Conservation (phyloP, 768 basidiomycete species). For the Boletus rubescentipes region DNA sequence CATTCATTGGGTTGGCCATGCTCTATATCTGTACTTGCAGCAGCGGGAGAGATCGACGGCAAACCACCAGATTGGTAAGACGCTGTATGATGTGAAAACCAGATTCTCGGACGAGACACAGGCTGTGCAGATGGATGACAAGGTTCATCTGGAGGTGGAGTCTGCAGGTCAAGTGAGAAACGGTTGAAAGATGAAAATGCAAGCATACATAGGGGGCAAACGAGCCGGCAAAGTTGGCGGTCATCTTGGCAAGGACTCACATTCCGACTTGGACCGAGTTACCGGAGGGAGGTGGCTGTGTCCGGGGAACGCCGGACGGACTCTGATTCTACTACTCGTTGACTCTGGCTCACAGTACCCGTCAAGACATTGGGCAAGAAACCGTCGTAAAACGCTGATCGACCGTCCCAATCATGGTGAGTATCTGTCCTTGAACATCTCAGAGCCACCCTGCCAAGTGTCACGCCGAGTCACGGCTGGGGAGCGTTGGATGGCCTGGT, state of each 20-base stretch:
- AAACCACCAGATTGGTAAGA: slow-evolving; percentile 75
- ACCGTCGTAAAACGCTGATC: slow-evolving; percentile 18
- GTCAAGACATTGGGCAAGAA: slow-evolving; percentile 31
- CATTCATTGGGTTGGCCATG: slow-evolving; percentile 53
- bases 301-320: slow-evolving; percentile 47
- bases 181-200: not conserved
- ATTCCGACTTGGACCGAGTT: not conserved
- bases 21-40: slow-evolving; percentile 38
- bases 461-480: slow-evolving; percentile 7
- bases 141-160: slow-evolving; percentile 59
- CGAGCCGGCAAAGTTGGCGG: slow-evolving; percentile 34
- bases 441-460: not conserved
- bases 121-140: slow-evolving; percentile 19
- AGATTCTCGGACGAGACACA: slow-evolving; percentile 40
- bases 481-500: slow-evolving; percentile 28
- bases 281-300: slow-evolving; percentile 27
- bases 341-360: slow-evolving; percentile 13
- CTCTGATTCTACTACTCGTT: slow-evolving; percentile 20
- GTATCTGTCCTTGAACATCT: slow-evolving; percentile 18
- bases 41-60: slow-evolving; percentile 49
- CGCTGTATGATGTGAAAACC: slow-evolving; percentile 48
- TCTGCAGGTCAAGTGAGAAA: slow-evolving; percentile 33
- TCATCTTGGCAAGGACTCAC: not conserved
- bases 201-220: slow-evolving; percentile 60
- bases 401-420: slow-evolving; percentile 37